phyloP scores from a whole-genome alignment of 306 rosid genomes.

The Mimosa pudica region DNA sequence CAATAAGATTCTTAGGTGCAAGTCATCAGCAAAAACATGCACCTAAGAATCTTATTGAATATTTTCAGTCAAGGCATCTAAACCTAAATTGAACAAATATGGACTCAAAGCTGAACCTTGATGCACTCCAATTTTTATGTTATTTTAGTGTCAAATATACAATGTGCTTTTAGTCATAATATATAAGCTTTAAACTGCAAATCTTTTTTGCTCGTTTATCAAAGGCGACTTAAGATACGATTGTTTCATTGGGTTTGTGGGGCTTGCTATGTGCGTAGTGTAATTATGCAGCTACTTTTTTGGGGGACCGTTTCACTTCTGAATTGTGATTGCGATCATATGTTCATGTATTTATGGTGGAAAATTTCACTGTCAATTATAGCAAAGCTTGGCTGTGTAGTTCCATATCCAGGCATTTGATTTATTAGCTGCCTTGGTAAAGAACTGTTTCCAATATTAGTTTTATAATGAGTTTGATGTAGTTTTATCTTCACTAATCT shows the following conservation, averaged over 20 bases:
- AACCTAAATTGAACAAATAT: no score
- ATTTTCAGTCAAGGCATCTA: no score
- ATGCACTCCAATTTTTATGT: no score
- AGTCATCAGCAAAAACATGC: no score
- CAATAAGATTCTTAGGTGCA: no score
- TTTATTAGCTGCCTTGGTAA: neutral
- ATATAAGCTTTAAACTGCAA: neutral
- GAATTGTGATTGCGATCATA: neutral
- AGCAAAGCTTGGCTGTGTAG: neutral
- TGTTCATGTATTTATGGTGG: neutral
- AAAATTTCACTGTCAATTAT: neutral
- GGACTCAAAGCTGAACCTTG: no score
- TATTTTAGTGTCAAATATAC: neutral
- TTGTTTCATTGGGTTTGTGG: constrained; percentile 1
- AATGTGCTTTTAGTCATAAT: neutral
- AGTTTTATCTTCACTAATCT: constrained; percentile 20
- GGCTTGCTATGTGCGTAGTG: neutral
- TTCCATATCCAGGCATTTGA: neutral
- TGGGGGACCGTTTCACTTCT: neutral
- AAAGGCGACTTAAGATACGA: neutral
- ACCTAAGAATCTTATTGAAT: no score
- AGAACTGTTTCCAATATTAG: neutral
- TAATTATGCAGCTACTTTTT: neutral
- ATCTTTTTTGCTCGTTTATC: neutral
- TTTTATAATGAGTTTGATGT: neutral